phyloP scores from a whole-genome alignment of 1,284 basidiomycete species.

The Boletus mariae region DNA sequence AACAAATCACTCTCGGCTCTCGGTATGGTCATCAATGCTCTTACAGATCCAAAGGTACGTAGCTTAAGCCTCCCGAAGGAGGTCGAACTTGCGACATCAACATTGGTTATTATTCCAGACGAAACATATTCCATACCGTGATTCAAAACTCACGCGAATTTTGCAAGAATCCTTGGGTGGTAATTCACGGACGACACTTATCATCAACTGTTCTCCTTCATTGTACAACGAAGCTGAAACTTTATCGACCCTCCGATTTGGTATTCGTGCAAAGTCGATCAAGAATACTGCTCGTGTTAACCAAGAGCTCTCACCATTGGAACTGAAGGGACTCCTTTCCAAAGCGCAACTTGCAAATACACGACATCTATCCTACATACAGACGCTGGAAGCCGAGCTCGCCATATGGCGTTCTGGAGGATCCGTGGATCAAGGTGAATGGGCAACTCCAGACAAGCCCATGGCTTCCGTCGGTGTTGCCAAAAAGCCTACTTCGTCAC shows the following conservation, averaged over 20 bases:
- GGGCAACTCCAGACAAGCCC: constrained; percentile 71
- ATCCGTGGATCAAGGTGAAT: constrained; percentile 81
- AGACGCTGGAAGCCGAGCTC: constrained; percentile 88
- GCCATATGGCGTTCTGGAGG: constrained; percentile 89
- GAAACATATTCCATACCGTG: constrained; percentile 97
- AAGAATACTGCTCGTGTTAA: constrained; percentile 99
- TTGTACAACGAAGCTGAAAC: constrained; percentile 98
- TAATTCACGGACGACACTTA: constrained; percentile 97
- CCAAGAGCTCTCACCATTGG: constrained; percentile 93
- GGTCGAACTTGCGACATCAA: constrained; percentile 5
- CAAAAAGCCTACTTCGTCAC: constrained; percentile 62
- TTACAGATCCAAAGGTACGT: constrained; percentile 91
- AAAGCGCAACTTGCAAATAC: constrained; percentile 88
- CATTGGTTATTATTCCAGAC: constrained; percentile 52
- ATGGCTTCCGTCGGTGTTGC: constrained; percentile 39
- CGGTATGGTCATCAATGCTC: constrained; percentile 99
- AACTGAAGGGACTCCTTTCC: constrained; percentile 89
- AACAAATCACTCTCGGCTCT: constrained; percentile 98
- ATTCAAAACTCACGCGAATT: constrained; percentile 99
- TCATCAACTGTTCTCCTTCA: constrained; percentile 98
- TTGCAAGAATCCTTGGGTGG: constrained; percentile 99
- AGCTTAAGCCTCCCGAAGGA: constrained; percentile 1
- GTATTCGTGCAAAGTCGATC: constrained; percentile 98
- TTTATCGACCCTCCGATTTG: constrained; percentile 95
- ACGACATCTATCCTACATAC: constrained; percentile 84